These are phyloP conservation scores for Kwoniella europaea DNA, from an alignment of 768 basidiomycete species.

Conservation along the genomic window DNA sequence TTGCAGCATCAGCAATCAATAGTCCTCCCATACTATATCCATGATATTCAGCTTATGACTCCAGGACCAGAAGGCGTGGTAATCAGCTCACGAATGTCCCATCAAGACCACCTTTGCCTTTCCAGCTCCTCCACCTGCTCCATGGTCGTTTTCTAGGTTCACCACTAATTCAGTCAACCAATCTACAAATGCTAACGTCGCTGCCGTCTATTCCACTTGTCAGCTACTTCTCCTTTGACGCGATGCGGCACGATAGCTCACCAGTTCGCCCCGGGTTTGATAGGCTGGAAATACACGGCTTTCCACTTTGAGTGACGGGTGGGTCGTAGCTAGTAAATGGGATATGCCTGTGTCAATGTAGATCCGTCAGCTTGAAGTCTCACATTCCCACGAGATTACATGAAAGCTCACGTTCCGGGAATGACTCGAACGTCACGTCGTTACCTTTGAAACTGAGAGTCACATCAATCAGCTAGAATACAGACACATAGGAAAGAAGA, in stretches of 20 bases:
- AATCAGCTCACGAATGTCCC: constrained; percentile 65
- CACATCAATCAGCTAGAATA: not conserved
- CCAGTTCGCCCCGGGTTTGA: constrained; percentile 92
- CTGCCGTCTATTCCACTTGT: constrained; percentile 66
- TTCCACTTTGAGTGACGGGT: constrained; percentile 67
- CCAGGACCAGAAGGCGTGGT: not conserved
- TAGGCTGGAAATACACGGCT: constrained; percentile 86
- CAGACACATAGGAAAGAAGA: not conserved
- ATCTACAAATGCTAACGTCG: constrained; percentile 83
- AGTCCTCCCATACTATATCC: constrained; percentile 83
- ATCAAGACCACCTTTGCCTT: constrained; percentile 79
- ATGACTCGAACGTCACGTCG: constrained; percentile 61
- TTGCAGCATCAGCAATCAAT: constrained; percentile 79
- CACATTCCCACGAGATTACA: too few species aligned
- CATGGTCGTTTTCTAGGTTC: constrained; percentile 77
- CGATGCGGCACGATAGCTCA: constrained; percentile 58
- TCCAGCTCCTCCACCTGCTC: constrained; percentile 65
- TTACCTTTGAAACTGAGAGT: constrained; percentile 58
- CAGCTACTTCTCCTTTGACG: not conserved
- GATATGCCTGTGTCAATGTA: constrained; percentile 61
- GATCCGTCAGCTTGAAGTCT: not conserved
- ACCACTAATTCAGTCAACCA: constrained; percentile 90
- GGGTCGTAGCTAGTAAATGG: constrained; percentile 73
- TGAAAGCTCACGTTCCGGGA: constrained; percentile 68
- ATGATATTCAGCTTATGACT: not conserved